Evolutionary conservation across 441 rosid genomes (phyloP).

Genomic region (Capsella rubella): DNA sequence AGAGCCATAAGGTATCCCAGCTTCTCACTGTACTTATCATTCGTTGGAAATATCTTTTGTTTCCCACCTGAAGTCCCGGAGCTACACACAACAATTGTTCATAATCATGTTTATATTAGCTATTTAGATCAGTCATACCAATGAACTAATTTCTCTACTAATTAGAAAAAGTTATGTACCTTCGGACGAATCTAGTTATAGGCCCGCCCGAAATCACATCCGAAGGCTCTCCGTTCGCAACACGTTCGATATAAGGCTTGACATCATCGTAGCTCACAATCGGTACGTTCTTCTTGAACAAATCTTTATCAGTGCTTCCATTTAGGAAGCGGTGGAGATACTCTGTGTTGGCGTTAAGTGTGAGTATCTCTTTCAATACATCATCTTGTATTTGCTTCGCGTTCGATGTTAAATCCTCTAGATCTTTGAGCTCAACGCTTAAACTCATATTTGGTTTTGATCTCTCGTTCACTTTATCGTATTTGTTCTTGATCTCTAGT

Average conservation of each 20-base stretch:
- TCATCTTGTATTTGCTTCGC: slow-evolving; percentile 9
- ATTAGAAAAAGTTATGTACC: neutral
- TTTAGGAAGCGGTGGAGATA: slow-evolving; percentile 14
- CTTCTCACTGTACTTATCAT: neutral
- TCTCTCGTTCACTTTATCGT: neutral
- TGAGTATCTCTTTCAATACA: neutral
- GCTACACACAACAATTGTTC: neutral
- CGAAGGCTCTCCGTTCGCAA: slow-evolving; percentile 13
- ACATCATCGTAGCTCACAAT: slow-evolving; percentile 21
- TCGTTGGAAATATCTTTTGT: slow-evolving; percentile 5
- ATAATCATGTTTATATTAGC: no score
- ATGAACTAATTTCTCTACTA: neutral
- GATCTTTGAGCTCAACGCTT: neutral
- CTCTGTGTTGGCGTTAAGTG: slow-evolving; percentile 17
- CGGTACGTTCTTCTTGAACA: slow-evolving; percentile 28
- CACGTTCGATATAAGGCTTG: slow-evolving; percentile 26
- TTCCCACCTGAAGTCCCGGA: slow-evolving; percentile 22
- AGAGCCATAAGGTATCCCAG: neutral
- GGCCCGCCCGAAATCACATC: slow-evolving; percentile 11
- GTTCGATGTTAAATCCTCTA: neutral
- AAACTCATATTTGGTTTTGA: neutral
- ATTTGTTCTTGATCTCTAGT: no score
- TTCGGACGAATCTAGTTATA: slow-evolving; percentile 4
- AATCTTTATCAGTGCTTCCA: slow-evolving; percentile 13
- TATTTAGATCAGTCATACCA: no score